These are phyloP conservation scores for Pythium graminicola DNA, from an alignment of 352 stramenopile genomes.

Conservation along the genomic window DNA sequence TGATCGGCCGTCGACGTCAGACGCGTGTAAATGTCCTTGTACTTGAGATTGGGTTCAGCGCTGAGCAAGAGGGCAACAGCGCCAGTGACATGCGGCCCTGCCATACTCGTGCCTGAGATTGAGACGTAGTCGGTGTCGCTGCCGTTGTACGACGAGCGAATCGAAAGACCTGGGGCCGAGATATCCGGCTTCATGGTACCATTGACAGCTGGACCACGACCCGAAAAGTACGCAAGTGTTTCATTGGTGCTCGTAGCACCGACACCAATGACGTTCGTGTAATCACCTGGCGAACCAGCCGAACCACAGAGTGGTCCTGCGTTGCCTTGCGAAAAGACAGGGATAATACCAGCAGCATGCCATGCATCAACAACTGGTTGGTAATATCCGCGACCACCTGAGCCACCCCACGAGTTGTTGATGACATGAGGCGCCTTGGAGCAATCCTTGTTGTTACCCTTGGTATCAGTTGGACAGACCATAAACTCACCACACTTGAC, in stretches of 20 bases:
- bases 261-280: conserved; percentile 25
- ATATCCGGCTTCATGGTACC: conserved; percentile 28
- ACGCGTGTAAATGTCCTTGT: conserved; percentile 12
- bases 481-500: conserved; percentile 25
- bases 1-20: conserved; percentile 6
- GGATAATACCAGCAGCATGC: conserved; percentile 26
- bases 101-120: conserved; percentile 28
- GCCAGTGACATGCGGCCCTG: conserved; percentile 26
- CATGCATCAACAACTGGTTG: conserved; percentile 20
- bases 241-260: conserved; percentile 7
- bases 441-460: conserved; percentile 27
- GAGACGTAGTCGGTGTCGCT: conserved; percentile 7
- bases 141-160: conserved; percentile 12
- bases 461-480: conserved; percentile 17
- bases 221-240: conserved; percentile 22
- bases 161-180: conserved; percentile 23
- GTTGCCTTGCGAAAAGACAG: conserved; percentile 31
- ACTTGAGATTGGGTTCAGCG: conserved; percentile 21
- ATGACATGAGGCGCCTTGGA: conserved; percentile 7
- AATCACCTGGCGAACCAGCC: conserved; percentile 24
- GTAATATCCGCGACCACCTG: conserved; percentile 4
- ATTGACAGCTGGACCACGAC: conserved; percentile 19
- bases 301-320: conserved; percentile 22
- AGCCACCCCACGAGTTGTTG: conserved; percentile 32
- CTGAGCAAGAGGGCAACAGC: conserved; percentile 24